Conservation (phyloP, 371 early-diverging fungal species). For the Dinochytrium kinnereticum region DNA sequence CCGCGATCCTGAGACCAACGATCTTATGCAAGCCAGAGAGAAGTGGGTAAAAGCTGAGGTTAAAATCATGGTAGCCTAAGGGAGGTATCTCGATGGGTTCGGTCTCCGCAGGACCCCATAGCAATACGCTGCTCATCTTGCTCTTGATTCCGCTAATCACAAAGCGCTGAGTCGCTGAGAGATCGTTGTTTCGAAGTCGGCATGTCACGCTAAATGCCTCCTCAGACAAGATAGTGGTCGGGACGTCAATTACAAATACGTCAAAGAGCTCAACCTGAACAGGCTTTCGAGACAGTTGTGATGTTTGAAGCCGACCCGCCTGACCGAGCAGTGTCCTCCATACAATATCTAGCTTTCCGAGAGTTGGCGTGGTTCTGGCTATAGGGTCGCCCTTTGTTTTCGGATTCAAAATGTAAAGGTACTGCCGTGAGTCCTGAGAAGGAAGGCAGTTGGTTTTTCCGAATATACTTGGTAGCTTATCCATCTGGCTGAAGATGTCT, state of each 20-base stretch:
- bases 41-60: slow-evolving; percentile 81
- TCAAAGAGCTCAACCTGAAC: slow-evolving; percentile 78
- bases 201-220: slow-evolving; percentile 45
- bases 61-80: slow-evolving; percentile 65
- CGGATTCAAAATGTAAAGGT: slow-evolving; percentile 83
- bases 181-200: slow-evolving; percentile 51
- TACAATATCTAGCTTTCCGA: slow-evolving; percentile 92
- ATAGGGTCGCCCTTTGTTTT: slow-evolving; percentile 61
- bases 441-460: slow-evolving; percentile 60
- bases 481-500: background rate
- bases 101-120: slow-evolving; percentile 73
- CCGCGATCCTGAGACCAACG: slow-evolving; percentile 71
- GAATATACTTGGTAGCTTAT: slow-evolving; percentile 56
- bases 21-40: slow-evolving; percentile 84
- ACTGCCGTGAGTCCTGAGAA: slow-evolving; percentile 86
- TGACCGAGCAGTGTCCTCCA: slow-evolving; percentile 91
- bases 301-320: slow-evolving; percentile 88
- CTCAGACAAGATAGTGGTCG: slow-evolving; percentile 39
- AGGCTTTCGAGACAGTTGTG: slow-evolving; percentile 85
- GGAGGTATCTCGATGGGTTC: slow-evolving; percentile 71
- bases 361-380: slow-evolving; percentile 74
- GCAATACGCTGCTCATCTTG: slow-evolving; percentile 79
- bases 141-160: slow-evolving; percentile 72
- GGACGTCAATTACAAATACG: slow-evolving; percentile 63
- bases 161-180: slow-evolving; percentile 66